A percentile compares a stretch with the other conserved stretches of the same genome.
Conservation (phyloP, 305 asterid species). For the Coffea humblotiana region DNA sequence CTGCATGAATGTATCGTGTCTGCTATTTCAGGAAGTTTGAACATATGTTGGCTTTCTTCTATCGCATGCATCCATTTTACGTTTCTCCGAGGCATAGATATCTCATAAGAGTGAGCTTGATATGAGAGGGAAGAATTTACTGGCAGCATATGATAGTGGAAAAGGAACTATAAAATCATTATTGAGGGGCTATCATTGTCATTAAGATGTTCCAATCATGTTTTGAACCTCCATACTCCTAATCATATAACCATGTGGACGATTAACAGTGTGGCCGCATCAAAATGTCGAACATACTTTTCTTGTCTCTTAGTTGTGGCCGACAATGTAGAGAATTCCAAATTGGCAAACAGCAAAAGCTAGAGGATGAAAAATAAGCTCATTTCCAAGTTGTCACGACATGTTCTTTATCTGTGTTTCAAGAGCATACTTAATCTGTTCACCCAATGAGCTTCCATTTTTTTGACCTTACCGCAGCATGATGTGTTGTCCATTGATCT, state of each 20-base stretch:
- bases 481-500: neutral
- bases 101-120: neutral
- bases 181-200: neutral
- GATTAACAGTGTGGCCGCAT: neutral
- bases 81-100: neutral
- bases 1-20: neutral
- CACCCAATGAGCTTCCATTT: neutral
- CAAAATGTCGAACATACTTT: neutral
- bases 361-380: neutral
- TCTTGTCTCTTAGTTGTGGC: neutral
- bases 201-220: neutral
- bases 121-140: neutral
- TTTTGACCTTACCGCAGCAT: neutral
- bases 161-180: neutral
- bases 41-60: neutral
- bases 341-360: neutral
- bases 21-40: neutral
- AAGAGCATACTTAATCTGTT: neutral
- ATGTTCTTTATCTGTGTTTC: neutral
- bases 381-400: neutral
- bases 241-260: neutral
- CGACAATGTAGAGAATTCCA: neutral
- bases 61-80: neutral
- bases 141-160: neutral
- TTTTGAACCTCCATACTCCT: neutral